These are phyloP conservation scores for Kodamaea lidongshanica DNA, from an alignment of 805 yeast genomes.

Conservation along the genomic window DNA sequence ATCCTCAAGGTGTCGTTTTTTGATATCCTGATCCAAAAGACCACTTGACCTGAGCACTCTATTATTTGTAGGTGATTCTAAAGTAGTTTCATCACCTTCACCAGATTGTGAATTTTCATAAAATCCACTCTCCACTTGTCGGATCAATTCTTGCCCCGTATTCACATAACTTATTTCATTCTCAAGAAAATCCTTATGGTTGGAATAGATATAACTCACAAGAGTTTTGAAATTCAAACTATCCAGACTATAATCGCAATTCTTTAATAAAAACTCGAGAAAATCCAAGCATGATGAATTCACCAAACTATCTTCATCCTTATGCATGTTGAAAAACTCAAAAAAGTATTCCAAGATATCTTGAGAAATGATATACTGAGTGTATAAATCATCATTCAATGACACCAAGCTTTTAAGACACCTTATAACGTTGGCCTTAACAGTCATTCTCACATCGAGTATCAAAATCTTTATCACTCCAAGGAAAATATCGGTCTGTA, in stretches of 20 bases:
- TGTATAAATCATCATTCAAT: slow-evolving; percentile 58
- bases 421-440: slow-evolving; percentile 63
- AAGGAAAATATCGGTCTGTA: slow-evolving; percentile 50
- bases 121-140: slow-evolving; percentile 19
- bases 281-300: slow-evolving; percentile 74
- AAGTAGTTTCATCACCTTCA: no score
- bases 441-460: slow-evolving; percentile 38
- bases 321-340: slow-evolving; percentile 41
- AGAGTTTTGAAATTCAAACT: slow-evolving; percentile 23
- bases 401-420: slow-evolving; percentile 58
- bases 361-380: slow-evolving; percentile 49
- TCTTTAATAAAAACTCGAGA: slow-evolving; percentile 38
- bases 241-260: slow-evolving; percentile 16
- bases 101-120: no score
- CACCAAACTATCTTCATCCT: slow-evolving; percentile 52
- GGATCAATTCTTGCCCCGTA: slow-evolving; percentile 23
- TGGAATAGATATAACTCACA: slow-evolving; percentile 25
- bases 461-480: slow-evolving; percentile 50
- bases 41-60: no score
- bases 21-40: slow-evolving; percentile 7
- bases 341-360: slow-evolving; percentile 48
- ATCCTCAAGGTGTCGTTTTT: slow-evolving; percentile 7
- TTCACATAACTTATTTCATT: slow-evolving; percentile 21
- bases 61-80: no score
- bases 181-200: slow-evolving; percentile 24